Percentiles rank a stretch among this genome's conserved stretches.
Conservation (phyloP, 164 flowering plant species). For the Chloranthus sessilifolius region DNA sequence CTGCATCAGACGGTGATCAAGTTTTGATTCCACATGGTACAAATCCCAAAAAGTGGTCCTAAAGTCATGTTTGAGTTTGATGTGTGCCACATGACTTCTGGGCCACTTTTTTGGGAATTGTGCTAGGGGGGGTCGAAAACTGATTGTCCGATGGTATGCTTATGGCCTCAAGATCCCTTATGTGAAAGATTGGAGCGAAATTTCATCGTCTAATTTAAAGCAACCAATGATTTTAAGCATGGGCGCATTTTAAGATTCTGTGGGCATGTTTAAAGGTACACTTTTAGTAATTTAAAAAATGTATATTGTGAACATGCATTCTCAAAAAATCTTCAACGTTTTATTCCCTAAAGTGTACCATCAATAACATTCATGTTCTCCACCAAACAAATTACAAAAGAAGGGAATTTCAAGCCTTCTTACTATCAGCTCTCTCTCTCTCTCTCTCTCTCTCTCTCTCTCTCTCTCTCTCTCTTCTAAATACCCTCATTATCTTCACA, state of each 20-base stretch:
- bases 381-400: not conserved
- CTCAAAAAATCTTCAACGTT: constrained; percentile 8
- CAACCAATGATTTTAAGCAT: not conserved
- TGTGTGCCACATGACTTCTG: no score
- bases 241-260: not conserved
- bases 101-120: no score
- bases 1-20: no score
- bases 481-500: not conserved
- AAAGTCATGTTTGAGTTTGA: no score
- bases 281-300: constrained; percentile 9
- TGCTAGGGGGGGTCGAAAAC: no score
- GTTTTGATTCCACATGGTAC: no score
- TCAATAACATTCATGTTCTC: constrained; percentile 7
- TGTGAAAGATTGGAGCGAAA: not conserved
- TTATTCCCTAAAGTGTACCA: constrained; percentile 9
- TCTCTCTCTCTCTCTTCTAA: constrained; percentile 14
- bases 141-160: no score
- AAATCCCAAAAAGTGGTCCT: no score
- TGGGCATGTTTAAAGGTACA: not conserved
- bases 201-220: not conserved
- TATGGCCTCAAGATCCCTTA: no score
- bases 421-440: constrained; percentile 1
- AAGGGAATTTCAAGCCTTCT: not conserved
- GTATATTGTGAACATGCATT: constrained; percentile 4
- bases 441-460: not conserved